Evolutionary conservation across 148 eudicot genomes (phyloP).

Genomic region (Oxyria digyna): DNA sequence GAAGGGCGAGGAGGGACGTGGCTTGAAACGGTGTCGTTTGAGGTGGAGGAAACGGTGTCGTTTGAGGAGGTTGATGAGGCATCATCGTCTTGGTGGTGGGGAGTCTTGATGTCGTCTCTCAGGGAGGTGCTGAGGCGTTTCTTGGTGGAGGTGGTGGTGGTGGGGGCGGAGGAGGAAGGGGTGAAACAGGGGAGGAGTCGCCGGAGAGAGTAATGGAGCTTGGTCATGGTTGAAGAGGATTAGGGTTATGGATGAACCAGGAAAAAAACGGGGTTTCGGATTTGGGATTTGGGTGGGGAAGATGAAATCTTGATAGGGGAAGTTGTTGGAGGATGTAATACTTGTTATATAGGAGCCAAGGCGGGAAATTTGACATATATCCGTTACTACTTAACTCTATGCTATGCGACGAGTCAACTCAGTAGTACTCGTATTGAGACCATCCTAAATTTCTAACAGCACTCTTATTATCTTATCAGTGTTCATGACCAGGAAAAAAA

Average conservation of each 20-base stretch:
- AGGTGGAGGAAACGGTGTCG: slow-evolving; percentile 7
- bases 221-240: slow-evolving; percentile 30
- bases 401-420: not conserved
- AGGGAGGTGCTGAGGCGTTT: slow-evolving; percentile 68
- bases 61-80: slow-evolving; percentile 8
- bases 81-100: slow-evolving; percentile 12
- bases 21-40: slow-evolving; percentile 11
- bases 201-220: slow-evolving; percentile 51
- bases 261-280: not conserved
- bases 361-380: not conserved
- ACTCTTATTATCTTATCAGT: too few relatives aligned
- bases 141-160: slow-evolving; percentile 29
- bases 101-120: slow-evolving; percentile 36
- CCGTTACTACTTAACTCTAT: not conserved
- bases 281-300: not conserved
- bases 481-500: too few relatives aligned
- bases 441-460: too few relatives aligned
- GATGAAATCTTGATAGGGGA: not conserved
- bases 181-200: slow-evolving; percentile 54
- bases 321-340: not conserved
- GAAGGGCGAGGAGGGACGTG: slow-evolving; percentile 46
- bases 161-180: slow-evolving; percentile 14
- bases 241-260: not conserved
- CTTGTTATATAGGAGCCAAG: not conserved
- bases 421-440: too few relatives aligned